These are phyloP conservation scores for Ceratobasidium sp. DNA, from an alignment of 1,284 basidiomycete species.

Conservation along the genomic window DNA sequence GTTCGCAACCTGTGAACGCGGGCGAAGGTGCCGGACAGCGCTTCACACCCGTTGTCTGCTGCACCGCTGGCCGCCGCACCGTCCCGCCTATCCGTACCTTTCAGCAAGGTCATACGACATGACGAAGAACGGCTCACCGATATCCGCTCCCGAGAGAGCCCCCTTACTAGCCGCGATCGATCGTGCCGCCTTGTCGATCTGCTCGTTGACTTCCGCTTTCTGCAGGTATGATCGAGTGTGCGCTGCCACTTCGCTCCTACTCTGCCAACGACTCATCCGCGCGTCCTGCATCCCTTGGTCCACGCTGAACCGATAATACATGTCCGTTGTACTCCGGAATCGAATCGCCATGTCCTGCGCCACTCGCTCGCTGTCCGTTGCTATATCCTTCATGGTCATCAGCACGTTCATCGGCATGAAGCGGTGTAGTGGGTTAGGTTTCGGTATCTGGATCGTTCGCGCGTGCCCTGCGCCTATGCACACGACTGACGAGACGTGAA, in stretches of 20 bases:
- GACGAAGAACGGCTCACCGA: neutral
- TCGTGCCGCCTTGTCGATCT: neutral
- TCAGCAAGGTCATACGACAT: neutral
- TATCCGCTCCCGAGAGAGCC: neutral
- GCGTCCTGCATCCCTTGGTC: slow-evolving; percentile 11
- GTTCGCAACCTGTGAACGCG: neutral
- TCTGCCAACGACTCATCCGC: neutral
- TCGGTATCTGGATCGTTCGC: neutral
- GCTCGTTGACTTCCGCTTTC: neutral
- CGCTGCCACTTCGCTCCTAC: neutral
- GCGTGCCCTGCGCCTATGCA: slow-evolving; percentile 16
- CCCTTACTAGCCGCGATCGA: neutral
- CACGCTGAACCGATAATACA: slow-evolving; percentile 19
- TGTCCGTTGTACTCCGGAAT: neutral
- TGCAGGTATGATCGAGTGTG: slow-evolving; percentile 17
- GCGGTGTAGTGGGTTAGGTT: neutral
- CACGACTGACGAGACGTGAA: slow-evolving; percentile 7
- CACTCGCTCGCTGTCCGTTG: slow-evolving; percentile 13
- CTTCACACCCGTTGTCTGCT: neutral
- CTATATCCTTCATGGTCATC: neutral
- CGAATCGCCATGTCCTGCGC: slow-evolving; percentile 23
- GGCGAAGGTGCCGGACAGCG: neutral
- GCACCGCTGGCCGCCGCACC: neutral
- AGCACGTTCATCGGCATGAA: neutral
- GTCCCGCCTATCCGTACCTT: too few species aligned